Evolutionary conservation across 2,329 filamentous ascomycete genomes (phyloP), one percentile per base, ranked within the genome.

Genomic region (Mollisia scopiformis): DNA sequence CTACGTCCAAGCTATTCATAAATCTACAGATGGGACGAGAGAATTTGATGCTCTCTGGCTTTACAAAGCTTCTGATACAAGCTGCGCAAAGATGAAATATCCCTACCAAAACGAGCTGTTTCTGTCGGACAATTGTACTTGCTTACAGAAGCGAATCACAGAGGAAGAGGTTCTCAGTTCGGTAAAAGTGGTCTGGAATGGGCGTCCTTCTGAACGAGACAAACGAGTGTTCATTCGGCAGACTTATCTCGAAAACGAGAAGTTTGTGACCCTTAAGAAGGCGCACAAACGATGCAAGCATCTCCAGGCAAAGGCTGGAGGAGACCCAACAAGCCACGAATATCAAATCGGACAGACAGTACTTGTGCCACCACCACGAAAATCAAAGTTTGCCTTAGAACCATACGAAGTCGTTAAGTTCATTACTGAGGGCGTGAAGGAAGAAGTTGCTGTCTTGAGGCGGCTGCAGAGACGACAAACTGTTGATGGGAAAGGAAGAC

Each of bases 91-190:
- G 6, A 87, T 88, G 75, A 81, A 80, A 10, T 96, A 94, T 66
- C 88, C 88, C 0, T 88, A 85, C 73, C 63, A 75, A 0, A 90
- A 93, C 55, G 91, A 96, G 73, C 74, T 95, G 0, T 95, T 95
- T 63, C 75, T 94, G 0, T 91, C 88, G 0, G 85, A 92, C 54
- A 86, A 93, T 61, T 94, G 92, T 75, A 89, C 88, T 1, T 95
- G 91, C 63, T 50, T 46, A 0, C 60, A 59, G 0, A 60, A 31
- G 28, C 49, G 80, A 28, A 78, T 91, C 2, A 66, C 78, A 0
- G 79, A 82, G 1, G 74, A 81, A 0, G 82, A 91, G 33, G 77
- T 93, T 0, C 68, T 86, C 0, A 80, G 79, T 0, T 83, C 82
- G 1, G 83, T 89, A 41, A 65, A 79, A 0, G 81, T 93, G 0